Evolutionary conservation across 306 rosid species (phyloP).

Genomic region (Crataegus laevigata): DNA sequence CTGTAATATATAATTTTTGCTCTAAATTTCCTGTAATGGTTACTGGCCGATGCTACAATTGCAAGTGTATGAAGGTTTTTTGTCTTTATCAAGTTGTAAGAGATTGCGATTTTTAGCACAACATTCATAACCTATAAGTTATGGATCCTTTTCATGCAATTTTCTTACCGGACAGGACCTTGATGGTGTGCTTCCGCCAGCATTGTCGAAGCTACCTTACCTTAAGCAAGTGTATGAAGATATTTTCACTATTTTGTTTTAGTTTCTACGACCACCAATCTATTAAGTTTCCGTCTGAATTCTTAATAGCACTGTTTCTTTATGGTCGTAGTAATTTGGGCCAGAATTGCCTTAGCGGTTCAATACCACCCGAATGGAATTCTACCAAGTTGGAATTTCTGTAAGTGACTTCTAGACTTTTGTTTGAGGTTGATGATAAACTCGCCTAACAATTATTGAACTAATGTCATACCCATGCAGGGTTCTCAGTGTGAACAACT

Average conservation of each 20-base stretch:
- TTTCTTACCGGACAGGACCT: slow-evolving; percentile 14
- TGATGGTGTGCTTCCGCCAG: slow-evolving; percentile 26
- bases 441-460: neutral
- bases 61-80: too few species aligned
- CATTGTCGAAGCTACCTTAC: slow-evolving; percentile 17
- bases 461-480: slow-evolving; percentile 1
- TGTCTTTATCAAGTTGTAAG: too few species aligned
- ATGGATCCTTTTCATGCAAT: neutral
- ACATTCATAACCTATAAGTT: neutral
- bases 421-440: neutral
- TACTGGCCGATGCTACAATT: neutral
- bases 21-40: neutral
- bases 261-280: neutral
- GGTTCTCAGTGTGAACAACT: slow-evolving; percentile 18
- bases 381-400: slow-evolving; percentile 11
- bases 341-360: slow-evolving; percentile 19
- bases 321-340: slow-evolving; percentile 3
- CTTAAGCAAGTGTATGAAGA: slow-evolving; percentile 8
- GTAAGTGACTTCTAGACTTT: neutral
- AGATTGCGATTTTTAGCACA: neutral
- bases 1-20: neutral
- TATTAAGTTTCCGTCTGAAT: neutral
- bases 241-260: neutral
- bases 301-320: neutral
- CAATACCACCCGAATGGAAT: slow-evolving; percentile 16